phyloP scores from a whole-genome alignment of 139 green algal genomes.

The Pseudopediastrum boryanum region DNA sequence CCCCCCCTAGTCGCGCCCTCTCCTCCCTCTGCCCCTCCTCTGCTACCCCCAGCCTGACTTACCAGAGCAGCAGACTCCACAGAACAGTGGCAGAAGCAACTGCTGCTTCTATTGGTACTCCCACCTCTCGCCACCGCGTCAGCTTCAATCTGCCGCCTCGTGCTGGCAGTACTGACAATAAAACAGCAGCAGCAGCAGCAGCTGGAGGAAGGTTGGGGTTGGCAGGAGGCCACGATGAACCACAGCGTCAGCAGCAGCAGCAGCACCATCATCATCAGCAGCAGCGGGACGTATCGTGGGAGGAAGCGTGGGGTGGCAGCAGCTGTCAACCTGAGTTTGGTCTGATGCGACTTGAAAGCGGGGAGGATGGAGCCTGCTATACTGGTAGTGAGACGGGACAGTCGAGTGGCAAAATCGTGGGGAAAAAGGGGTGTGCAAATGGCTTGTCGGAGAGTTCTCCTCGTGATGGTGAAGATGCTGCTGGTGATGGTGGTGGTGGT shows the following conservation, averaged over 20 bases:
- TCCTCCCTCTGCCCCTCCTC: no score
- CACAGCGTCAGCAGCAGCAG: background rate
- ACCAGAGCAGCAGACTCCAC: no score
- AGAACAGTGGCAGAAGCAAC: background rate
- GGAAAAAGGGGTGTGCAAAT: no score
- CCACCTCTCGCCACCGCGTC: background rate
- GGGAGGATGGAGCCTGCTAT: no score
- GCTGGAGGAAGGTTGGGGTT: background rate
- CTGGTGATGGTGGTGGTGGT: no score
- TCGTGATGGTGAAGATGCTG: no score
- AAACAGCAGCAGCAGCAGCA: slow-evolving; percentile 3
- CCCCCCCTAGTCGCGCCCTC: no score
- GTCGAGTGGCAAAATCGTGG: no score
- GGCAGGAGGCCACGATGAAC: background rate
- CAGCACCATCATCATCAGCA: background rate
- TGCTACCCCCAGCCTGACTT: no score
- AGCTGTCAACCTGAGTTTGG: background rate
- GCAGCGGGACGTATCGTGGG: background rate
- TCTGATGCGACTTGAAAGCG: background rate
- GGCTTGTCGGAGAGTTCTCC: no score
- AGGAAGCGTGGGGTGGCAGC: background rate
- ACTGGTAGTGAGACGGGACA: no score
- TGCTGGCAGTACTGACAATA: background rate
- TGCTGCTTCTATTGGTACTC: background rate
- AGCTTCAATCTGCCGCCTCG: background rate